Evolutionary conservation across 495 filamentous ascomycete genomes (phyloP).

Genomic region (Xylaria telfairii): DNA sequence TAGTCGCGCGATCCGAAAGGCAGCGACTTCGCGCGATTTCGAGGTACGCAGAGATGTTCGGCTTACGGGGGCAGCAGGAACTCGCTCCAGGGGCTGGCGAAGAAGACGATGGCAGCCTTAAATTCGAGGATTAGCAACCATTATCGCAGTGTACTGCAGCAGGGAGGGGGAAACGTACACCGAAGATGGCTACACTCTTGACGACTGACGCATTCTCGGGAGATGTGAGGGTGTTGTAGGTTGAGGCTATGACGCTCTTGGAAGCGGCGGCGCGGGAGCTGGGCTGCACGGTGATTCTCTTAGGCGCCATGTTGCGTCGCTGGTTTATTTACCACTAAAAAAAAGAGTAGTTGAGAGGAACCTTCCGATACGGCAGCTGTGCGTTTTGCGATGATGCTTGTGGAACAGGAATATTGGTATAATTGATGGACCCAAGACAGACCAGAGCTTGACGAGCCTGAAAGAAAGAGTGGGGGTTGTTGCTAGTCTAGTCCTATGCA

Average conservation of each 20-base stretch:
- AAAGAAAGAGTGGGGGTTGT: slow-evolving; percentile 1
- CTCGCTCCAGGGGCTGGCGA: slow-evolving; percentile 77
- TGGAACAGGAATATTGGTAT: background rate
- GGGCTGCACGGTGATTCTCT: slow-evolving; percentile 38
- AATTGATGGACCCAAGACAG: background rate
- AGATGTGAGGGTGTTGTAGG: slow-evolving; percentile 69
- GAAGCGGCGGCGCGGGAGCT: slow-evolving; percentile 33
- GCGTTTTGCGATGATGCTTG: slow-evolving; percentile 1
- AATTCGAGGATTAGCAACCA: slow-evolving; percentile 5
- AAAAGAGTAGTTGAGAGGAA: background rate
- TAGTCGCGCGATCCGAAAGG: background rate
- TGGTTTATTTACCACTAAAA: background rate
- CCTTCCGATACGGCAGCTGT: background rate
- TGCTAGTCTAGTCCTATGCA: background rate
- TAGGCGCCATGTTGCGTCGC: slow-evolving; percentile 46
- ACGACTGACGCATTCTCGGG: slow-evolving; percentile 79
- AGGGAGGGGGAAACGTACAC: slow-evolving; percentile 58
- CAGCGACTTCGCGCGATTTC: background rate
- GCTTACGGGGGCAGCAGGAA: slow-evolving; percentile 72
- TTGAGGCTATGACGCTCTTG: slow-evolving; percentile 49
- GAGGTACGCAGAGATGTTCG: background rate
- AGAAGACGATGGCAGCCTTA: slow-evolving; percentile 76
- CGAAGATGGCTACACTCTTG: slow-evolving; percentile 73
- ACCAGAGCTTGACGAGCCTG: background rate
- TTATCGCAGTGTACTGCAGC: background rate